phyloP scores from a whole-genome alignment of 768 basidiomycete species.

The Mycena crocata region DNA sequence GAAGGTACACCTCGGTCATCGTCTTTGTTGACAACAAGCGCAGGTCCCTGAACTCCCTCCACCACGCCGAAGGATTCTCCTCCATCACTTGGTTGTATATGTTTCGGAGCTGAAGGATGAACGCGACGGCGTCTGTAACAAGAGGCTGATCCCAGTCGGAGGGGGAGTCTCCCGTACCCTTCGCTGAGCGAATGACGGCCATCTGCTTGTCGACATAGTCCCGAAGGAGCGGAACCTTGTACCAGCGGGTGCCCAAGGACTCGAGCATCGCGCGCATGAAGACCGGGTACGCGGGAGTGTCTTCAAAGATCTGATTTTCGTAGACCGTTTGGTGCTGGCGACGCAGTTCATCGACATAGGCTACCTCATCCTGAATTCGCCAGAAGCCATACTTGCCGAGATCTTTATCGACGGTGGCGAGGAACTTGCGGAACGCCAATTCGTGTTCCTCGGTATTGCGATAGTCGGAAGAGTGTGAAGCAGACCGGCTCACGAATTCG shows the following conservation, averaged over 20 bases:
- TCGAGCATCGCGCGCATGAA: slow-evolving; percentile 30
- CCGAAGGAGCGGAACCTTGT: slow-evolving; percentile 25
- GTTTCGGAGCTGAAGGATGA: slow-evolving; percentile 9
- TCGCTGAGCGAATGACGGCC: slow-evolving; percentile 25
- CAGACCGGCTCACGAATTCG: slow-evolving; percentile 23
- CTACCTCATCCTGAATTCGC: slow-evolving; percentile 32
- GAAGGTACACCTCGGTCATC: slow-evolving; percentile 19
- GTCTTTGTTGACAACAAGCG: slow-evolving; percentile 27
- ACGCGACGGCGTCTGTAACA: slow-evolving; percentile 22
- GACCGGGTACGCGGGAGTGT: slow-evolving; percentile 23
- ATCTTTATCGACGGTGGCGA: slow-evolving; percentile 15
- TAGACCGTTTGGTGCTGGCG: slow-evolving; percentile 29
- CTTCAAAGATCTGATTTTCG: slow-evolving; percentile 25
- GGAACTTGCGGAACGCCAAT: slow-evolving; percentile 29
- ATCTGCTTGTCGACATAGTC: slow-evolving; percentile 30
- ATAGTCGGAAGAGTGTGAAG: slow-evolving; percentile 9
- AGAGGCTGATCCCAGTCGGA: slow-evolving; percentile 20
- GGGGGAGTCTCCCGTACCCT: slow-evolving; percentile 20
- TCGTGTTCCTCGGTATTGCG: slow-evolving; percentile 30
- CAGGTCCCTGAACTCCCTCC: slow-evolving; percentile 34
- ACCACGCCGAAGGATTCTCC: slow-evolving; percentile 25
- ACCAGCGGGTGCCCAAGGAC: slow-evolving; percentile 31
- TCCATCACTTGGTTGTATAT: slow-evolving; percentile 20
- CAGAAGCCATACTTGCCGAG: slow-evolving; percentile 28
- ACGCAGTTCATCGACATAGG: slow-evolving; percentile 31